Evolutionary conservation across 148 eudicot genomes (phyloP), one percentile per base, ranked within the genome.

Genomic region (Hydrangea macrophylla): DNA sequence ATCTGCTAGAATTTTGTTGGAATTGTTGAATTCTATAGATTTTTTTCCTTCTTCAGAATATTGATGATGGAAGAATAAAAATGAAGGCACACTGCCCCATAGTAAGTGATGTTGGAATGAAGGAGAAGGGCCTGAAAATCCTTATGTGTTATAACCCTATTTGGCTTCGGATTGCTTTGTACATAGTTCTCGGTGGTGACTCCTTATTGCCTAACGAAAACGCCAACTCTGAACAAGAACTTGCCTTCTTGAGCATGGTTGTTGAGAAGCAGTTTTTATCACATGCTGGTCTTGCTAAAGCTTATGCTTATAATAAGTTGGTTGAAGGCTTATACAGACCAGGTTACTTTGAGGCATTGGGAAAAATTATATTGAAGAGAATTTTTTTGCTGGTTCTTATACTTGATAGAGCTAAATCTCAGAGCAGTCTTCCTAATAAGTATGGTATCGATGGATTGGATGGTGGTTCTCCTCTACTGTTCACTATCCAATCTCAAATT

Each of bases 391-490:
- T 94, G 65, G 97, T 80, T 70, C 86, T 94, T 25, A 74, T 90
- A 78, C 90, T 94, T 70, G 99, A 94, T 68, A 83, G 85, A 84
- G 89, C 87, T 48, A 94, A 94, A 82, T 71, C 71, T 70, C 90
- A 86, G 55, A 81, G 90, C 63, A 81, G 86, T 71, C 82, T 94
- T 77, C 97, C 97, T 66, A 77, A 87, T 65, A 85, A 85, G 65
- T 87, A 88, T 75, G 99, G 99, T 50, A 87, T 94, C 70, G 99
- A 94, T 88, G 99, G 97, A 74, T 35, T 88, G 54, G 97, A 94
- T 84, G 97, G 99, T 15, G 99, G 99, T 60, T 94, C 99, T 76
- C 99, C 99, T 67, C 67, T 87, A 69, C 69, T 94, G 58, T 94
- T 94, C 80, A 85, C 81, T 73, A 71, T 71, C 64, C 83, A 85